These are phyloP conservation scores for Dictyostelium intermedium DNA, from an alignment of 78 protist species.

Conservation along the genomic window DNA sequence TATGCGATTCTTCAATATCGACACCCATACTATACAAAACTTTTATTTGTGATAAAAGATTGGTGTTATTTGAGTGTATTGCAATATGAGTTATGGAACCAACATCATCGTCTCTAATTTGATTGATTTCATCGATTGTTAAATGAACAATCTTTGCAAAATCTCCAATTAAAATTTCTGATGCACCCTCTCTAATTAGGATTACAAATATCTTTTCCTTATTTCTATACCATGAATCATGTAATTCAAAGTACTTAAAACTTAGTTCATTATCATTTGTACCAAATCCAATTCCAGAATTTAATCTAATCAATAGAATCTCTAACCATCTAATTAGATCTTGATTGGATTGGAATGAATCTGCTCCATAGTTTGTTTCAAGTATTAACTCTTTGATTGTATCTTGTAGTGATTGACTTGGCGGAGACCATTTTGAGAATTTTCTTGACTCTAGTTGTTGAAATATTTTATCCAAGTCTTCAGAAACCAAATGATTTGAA, in stretches of 20 bases:
- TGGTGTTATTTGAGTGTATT: not conserved
- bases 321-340: not conserved
- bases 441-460: not conserved
- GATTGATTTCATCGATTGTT: not conserved
- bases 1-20: not conserved
- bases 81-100: not conserved
- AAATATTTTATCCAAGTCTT: not conserved
- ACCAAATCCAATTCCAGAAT: not conserved
- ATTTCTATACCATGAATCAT: not conserved
- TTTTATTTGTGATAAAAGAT: not conserved
- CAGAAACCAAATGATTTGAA: not conserved
- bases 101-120: not conserved
- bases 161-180: not conserved
- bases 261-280: not conserved
- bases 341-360: not conserved
- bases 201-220: not conserved
- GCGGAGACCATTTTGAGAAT: not conserved
- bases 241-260: not conserved
- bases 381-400: not conserved
- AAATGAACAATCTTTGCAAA: not conserved
- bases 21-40: not conserved
- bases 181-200: not conserved
- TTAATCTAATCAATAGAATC: not conserved
- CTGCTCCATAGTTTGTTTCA: not conserved
- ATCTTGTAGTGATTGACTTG: not conserved